Percentiles rank a stretch among this genome's conserved stretches.
Evolutionary conservation across 2,329 filamentous ascomycete genomes (phyloP).

Genomic region (Penicillium brevicompactum): DNA sequence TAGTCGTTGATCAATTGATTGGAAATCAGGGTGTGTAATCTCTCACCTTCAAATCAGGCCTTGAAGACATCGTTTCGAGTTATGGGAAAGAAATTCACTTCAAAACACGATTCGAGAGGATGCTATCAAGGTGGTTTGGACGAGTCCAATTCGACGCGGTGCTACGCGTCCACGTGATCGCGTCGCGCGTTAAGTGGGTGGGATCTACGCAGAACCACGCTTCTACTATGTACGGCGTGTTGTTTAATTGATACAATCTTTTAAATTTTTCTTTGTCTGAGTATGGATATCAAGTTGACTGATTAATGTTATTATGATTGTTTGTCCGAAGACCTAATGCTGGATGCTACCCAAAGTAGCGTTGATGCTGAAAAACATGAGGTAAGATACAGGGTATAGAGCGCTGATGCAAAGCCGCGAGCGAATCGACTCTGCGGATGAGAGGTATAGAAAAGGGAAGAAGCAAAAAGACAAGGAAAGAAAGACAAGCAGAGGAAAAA

Average conservation of each 20-base stretch:
- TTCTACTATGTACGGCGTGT: neutral
- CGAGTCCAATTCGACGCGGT: slow-evolving; percentile 26
- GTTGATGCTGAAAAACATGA: slow-evolving; percentile 15
- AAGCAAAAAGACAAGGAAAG: slow-evolving; percentile 6
- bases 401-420: slow-evolving; percentile 30
- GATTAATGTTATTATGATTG: slow-evolving; percentile 16
- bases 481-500: slow-evolving; percentile 14
- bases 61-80: slow-evolving; percentile 63
- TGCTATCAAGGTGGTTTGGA: slow-evolving; percentile 12
- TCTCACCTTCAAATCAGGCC: slow-evolving; percentile 70
- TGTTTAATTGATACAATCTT: neutral
- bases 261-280: neutral
- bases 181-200: slow-evolving; percentile 32
- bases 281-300: neutral
- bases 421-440: slow-evolving; percentile 26
- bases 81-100: slow-evolving; percentile 14
- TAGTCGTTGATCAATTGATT: neutral
- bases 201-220: neutral
- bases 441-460: slow-evolving; percentile 21
- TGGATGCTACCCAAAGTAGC: slow-evolving; percentile 10
- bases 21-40: too few species aligned
- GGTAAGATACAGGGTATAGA: slow-evolving; percentile 29
- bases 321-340: slow-evolving; percentile 21
- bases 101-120: slow-evolving; percentile 8
- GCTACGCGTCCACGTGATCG: slow-evolving; percentile 38